Conservation (phyloP, 2,329 filamentous ascomycete genomes). For the Alternaria incomplexa region DNA sequence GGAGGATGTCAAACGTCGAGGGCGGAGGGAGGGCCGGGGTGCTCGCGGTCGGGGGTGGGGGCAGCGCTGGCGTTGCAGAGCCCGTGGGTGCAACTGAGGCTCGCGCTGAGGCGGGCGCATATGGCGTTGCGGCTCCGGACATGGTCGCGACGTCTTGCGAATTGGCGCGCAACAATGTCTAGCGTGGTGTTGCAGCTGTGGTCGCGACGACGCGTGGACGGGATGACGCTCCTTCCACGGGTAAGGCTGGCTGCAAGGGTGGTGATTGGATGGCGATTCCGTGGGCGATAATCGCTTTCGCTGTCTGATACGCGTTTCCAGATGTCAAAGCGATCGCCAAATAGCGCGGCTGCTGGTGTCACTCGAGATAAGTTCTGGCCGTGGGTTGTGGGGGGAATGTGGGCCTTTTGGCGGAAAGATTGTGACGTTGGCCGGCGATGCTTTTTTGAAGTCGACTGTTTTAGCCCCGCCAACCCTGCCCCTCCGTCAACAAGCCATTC, state of each 20-base stretch:
- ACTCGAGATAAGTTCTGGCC: constrained; percentile 26
- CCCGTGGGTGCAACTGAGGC: constrained; percentile 42
- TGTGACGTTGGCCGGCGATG: constrained; percentile 32
- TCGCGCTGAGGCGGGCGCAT: constrained; percentile 38
- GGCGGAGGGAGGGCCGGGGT: constrained; percentile 72
- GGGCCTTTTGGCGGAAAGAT: constrained; percentile 13
- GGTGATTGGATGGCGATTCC: constrained; percentile 22
- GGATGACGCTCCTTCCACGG: constrained; percentile 27
- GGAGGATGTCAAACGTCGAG: constrained; percentile 83
- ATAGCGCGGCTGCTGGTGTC: constrained; percentile 12
- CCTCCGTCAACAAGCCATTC: constrained; percentile 30
- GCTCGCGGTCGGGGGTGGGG: constrained; percentile 35
- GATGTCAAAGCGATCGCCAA: constrained; percentile 11
- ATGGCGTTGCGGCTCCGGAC: constrained; percentile 44
- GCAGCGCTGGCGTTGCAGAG: constrained; percentile 34
- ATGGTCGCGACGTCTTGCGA: constrained; percentile 25
- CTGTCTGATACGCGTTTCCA: constrained; percentile 1
- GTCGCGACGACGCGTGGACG: constrained; percentile 15
- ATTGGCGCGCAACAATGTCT: constrained; percentile 9
- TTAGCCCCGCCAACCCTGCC: constrained; percentile 32
- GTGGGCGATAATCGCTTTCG: constrained; percentile 9
- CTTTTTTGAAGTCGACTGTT: constrained; percentile 14
- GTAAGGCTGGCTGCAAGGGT: constrained; percentile 13
- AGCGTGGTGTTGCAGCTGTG: constrained; percentile 28
- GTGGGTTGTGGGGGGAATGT: constrained; percentile 27